Evolutionary conservation across 129 eudicot species (phyloP), one percentile per base, ranked within the genome.

Genomic region (Scalesia atractyloides): DNA sequence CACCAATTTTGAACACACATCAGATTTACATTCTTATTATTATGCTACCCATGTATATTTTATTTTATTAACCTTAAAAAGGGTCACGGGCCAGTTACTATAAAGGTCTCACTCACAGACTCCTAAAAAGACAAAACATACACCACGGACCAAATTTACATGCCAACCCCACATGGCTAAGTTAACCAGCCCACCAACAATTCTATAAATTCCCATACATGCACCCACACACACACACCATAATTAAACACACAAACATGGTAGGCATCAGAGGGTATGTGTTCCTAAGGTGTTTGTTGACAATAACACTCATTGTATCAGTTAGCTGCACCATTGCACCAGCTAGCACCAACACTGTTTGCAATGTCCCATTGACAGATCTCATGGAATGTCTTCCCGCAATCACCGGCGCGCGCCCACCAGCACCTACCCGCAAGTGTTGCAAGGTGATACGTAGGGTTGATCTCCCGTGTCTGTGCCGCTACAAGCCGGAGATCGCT

Each of bases 341-440:
- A 20, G 44, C 81, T 7, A 64, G 77, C 51, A 39, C 60, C 72
- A 71, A 49, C 10, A 7, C 22, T 8, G 53, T 86, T 15, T 86
- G 91, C 84, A 78, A 78, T 30, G 86, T 86, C 16, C 50, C 56
- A 18, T 9, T 84, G 20, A 66, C 82, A 1, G 88, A 83, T 33
- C 84, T 86, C 8, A 70, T 78, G 0, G 49, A 54, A 65, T 86
- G 91, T 57, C 69, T 86, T 26, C 88, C 88, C 9, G 91, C 91
- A 24, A 81, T 86, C 39, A 74, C 75, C 0, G 86, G 86, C 1
- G 68, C 61, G 9, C 67, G 77, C 63, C 88, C 91, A 0, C 81
- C 81, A 4, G 33, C 51, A 9, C 91, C 91, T 15, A 86, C 86
- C 15, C 63, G 20, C 24, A 16, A 14, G 2, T 86, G 91, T 44